These are phyloP conservation scores for Neurospora sp. DNA, from an alignment of 495 filamentous ascomycete species.

Conservation along the genomic window DNA sequence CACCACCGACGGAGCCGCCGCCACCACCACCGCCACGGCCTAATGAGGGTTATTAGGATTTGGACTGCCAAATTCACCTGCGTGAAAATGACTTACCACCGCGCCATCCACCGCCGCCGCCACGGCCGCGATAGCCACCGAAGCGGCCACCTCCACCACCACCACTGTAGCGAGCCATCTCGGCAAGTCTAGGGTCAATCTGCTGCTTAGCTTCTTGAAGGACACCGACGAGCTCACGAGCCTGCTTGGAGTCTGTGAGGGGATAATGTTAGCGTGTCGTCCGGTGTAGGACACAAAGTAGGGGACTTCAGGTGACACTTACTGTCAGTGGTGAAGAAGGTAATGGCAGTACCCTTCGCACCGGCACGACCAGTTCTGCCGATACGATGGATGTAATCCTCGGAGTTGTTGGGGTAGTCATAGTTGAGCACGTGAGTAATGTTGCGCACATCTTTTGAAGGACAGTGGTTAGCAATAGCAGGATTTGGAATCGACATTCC, in stretches of 20 bases:
- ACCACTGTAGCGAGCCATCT: conserved; percentile 90
- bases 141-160: conserved; percentile 70
- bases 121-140: conserved; percentile 45
- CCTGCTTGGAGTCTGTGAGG: conserved; percentile 77
- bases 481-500: conserved; percentile 44
- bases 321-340: conserved; percentile 98
- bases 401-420: conserved; percentile 99
- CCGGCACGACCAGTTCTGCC: conserved; percentile 95
- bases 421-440: conserved; percentile 99
- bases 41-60: background rate
- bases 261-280: conserved; percentile 21
- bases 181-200: conserved; percentile 87
- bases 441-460: conserved; percentile 92
- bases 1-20: conserved; percentile 17
- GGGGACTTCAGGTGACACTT: conserved; percentile 32
- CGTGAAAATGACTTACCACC: conserved; percentile 38
- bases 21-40: background rate
- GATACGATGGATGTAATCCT: conserved; percentile 99
- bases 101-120: conserved; percentile 24
- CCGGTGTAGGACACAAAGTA: background rate
- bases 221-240: conserved; percentile 86
- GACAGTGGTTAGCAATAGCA: conserved; percentile 66
- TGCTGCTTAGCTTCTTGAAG: conserved; percentile 97
- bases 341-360: conserved; percentile 85
- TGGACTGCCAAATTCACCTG: conserved; percentile 10